Base-by-base conservation (phyloP, 306 rosid genomes). In the Styphnolobium japonicum region DNA sequence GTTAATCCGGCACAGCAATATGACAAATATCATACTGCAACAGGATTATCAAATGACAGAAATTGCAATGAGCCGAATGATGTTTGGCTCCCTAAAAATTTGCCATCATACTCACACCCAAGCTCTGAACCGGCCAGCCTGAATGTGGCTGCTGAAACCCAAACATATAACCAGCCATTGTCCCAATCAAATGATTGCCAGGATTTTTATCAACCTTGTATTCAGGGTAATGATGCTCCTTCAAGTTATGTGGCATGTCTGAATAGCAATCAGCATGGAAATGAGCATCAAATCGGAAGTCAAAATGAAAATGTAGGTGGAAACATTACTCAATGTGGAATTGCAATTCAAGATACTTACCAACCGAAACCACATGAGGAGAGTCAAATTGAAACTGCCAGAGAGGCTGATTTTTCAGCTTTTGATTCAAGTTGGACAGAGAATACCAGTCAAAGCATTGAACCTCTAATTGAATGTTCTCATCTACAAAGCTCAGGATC, bases 361-460 rank as follows among this genome's bases (percentile, higher is more conserved):
- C 80, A 75, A 48, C 58, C 57, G 48, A 62, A 40, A 37, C 64
- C 76, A 48, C 67, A 46, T 14, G 88, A 76, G 34, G 76, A 34
- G 31, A 61, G 33, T 72, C 66, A 66, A 78, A 67, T 68, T 75
- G 55, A 43, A 62, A 52, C 71, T 69, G 76, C 64, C 0, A 1
- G 34, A 7, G 76, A 76, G 43, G 40, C 37, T 34, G 82, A 69
- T 27, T 45, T 67, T 69, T 16, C 79, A 55, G 86, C 67, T 64
- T 68, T 72, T 43, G 78, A 60, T n/a, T 45, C 79, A 9, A 51
- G 71, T 80, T 87, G 87, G 92, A 66, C 68, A 11, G 43, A 69
- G 40, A 84, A 57, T 68, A 42, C 61, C 48, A 7, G 78, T 77
- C 92, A 73, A 83, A 83, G 66, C 81, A 60, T 72, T 70, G 83